Evolutionary conservation across 1,139 yeast genomes (phyloP).

Genomic region (Cylindricascospora bacillispora): DNA sequence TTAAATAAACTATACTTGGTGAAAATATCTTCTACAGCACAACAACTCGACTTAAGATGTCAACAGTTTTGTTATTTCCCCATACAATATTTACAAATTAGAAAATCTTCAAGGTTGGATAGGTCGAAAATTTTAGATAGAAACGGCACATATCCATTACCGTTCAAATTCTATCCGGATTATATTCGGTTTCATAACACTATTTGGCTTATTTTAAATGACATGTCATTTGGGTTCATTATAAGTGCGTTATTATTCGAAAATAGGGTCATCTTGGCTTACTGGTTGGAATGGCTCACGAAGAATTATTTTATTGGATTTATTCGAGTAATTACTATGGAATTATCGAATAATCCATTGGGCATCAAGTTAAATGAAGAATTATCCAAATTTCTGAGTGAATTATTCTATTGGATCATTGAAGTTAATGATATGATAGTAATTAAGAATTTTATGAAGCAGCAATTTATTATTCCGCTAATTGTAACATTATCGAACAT

Average conservation of each 20-base stretch:
- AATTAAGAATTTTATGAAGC: conserved; percentile 16
- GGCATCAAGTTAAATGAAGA: conserved; percentile 88
- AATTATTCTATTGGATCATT: conserved; percentile 74
- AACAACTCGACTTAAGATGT: conserved; percentile 67
- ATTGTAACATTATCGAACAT: conserved; percentile 29
- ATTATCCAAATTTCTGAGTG: conserved; percentile 76
- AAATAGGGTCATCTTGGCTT: conserved; percentile 28
- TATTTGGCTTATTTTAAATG: conserved; percentile 78
- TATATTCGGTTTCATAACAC: conserved; percentile 83
- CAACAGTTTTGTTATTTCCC: conserved; percentile 76
- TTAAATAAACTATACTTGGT: conserved; percentile 30
- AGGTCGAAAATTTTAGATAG: conserved; percentile 27
- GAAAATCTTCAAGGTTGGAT: conserved; percentile 23
- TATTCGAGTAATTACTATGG: conserved; percentile 34
- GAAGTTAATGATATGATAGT: conserved; percentile 44
- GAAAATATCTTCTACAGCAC: conserved; percentile 49
- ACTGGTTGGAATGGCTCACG: background rate
- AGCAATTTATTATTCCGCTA: conserved; percentile 7
- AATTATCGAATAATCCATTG: conserved; percentile 87
- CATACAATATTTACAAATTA: conserved; percentile 54
- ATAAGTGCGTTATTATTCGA: conserved; percentile 39
- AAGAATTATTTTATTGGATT: conserved; percentile 5
- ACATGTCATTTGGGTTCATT: conserved; percentile 60
- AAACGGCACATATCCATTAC: conserved; percentile 10
- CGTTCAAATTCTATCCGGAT: conserved; percentile 39